Evolutionary conservation across 768 basidiomycete genomes (phyloP), one percentile per base, ranked within the genome.

Genomic region (Xerocomellus intermedius): DNA sequence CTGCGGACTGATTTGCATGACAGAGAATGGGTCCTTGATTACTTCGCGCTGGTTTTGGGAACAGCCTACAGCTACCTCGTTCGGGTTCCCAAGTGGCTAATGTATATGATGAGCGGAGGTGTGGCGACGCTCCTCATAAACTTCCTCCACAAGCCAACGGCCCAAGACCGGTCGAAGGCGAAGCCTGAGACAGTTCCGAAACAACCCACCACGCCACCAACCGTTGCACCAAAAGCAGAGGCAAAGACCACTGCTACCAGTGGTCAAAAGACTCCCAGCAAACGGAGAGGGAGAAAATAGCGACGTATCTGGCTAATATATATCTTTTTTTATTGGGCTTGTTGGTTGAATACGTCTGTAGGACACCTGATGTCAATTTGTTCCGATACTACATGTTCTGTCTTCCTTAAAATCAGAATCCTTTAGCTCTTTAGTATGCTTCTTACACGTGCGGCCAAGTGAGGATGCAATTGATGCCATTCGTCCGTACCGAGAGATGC

Each of bases 21-120:
- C 47, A 92, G 90, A 52, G 91, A 91, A 75, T 84, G 74, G 67
- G 61, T 89, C 26, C 72, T 91, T 73, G 81, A 86, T 55, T 80
- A 79, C 64, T 64, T 83, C 46, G 86, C 86, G 0, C 60, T 76
- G 28, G 69, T 63, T 16, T 59, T 83, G 50, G 78, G 79, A 39
- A 76, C 73, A 57, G 41, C 76, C 43, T 91, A 91, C 75, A 72
- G 80, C 61, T 54, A 75, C 55, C 58, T 79, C 14, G 67, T 81
- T 52, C 62, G 75, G 30, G 64, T 92, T 42, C 91, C 91, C n/a
- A 81, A 81, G 58, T 91, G 87, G 86, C 33, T 87, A 22, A 71
- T 92, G 64, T 78, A 89, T 64, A 62, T 90, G 43, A 48, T 79
- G 8, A 86, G 88, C 3, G 91, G 90, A 38, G 76, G 74, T 32